Evolutionary conservation across 2,329 filamentous ascomycete species (phyloP).

Genomic region (Fusarium verticillioides): DNA sequence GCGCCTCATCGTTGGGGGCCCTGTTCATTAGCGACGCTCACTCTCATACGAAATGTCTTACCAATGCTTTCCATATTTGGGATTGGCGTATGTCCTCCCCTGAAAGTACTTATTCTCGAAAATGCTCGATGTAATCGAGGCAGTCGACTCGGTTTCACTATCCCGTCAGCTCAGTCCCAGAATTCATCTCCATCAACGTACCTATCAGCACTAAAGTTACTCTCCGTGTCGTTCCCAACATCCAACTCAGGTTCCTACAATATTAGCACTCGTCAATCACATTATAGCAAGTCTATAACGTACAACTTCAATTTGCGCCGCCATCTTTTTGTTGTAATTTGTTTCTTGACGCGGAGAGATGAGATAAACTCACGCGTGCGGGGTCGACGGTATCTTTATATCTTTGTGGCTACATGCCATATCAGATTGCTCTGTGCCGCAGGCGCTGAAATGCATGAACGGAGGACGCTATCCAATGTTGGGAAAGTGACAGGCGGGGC

Average conservation of each 20-base stretch:
- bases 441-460: background rate
- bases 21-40: background rate
- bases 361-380: background rate
- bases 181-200: rapidly evolving
- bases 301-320: slow-evolving; percentile 23
- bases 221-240: slow-evolving; percentile 8
- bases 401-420: background rate
- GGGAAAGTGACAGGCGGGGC: slow-evolving; percentile 1
- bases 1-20: slow-evolving; percentile 40
- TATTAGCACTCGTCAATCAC: background rate
- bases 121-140: slow-evolving; percentile 40
- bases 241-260: slow-evolving; percentile 22
- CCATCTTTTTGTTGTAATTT: background rate
- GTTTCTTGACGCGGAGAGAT: too few species aligned
- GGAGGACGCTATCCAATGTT: background rate
- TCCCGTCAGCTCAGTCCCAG: background rate
- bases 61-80: slow-evolving; percentile 43
- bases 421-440: background rate
- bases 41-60: background rate
- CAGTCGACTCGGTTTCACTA: slow-evolving; percentile 30
- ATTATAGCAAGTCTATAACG: background rate
- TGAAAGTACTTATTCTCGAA: slow-evolving; percentile 39
- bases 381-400: slow-evolving; percentile 7
- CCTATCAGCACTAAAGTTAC: slow-evolving; percentile 24
- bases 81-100: slow-evolving; percentile 37